Base-by-base conservation (phyloP, 2,329 filamentous ascomycete species). In the Penicillium italicum region DNA sequence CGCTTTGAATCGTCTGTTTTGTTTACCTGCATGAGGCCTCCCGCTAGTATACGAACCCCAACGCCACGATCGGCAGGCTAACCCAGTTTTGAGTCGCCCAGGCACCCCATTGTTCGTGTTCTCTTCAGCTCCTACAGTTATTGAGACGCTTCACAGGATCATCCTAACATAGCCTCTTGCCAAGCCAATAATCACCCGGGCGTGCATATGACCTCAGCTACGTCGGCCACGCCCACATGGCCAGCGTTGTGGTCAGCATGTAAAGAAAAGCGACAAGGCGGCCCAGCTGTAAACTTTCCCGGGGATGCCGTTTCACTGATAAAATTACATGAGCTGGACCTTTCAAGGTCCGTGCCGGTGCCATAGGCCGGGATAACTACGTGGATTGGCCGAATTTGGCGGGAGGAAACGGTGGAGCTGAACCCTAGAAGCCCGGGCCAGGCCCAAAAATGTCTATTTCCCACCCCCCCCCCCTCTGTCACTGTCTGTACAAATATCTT, bases 401-500 rank as follows among this genome's bases (percentile, higher is more conserved):
- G 24, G 22, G 16, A n/a, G 40, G 26, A n/a, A 11, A 6, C 14
- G 38, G 14, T 16, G 38, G 38, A 16, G 22, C 40, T 42, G 40
- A 42, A n/a, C 22, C 14, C 22, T 24, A 2, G 0, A 24, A 16
- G 12, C 16, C 10, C 9, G 9, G 24, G 40, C 6, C 45, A 28
- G n/a, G n/a, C n/a, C n/a, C n/a, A 26, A 12, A 37, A 26, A 8
- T 10, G 1, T 14, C 20, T 46, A 38, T 33, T 56, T 30, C 8
- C 41, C n/a, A 9, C 50, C 53, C n/a, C 50, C 44, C 41, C n/a
- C 11, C 50, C 53, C n/a, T 52, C 44, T 5, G 38, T 36, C 5
- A 57, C 36, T 12, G 40, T 26, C 20, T 51, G 56, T 28, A 31
- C 40, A 38, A 61, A 59, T 10, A 56, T 55, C 24, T 57, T 44